Percentiles rank a stretch among this genome's conserved stretches.
phyloP scores from a whole-genome alignment of 805 yeast species.

The Ogataea methanolica region DNA sequence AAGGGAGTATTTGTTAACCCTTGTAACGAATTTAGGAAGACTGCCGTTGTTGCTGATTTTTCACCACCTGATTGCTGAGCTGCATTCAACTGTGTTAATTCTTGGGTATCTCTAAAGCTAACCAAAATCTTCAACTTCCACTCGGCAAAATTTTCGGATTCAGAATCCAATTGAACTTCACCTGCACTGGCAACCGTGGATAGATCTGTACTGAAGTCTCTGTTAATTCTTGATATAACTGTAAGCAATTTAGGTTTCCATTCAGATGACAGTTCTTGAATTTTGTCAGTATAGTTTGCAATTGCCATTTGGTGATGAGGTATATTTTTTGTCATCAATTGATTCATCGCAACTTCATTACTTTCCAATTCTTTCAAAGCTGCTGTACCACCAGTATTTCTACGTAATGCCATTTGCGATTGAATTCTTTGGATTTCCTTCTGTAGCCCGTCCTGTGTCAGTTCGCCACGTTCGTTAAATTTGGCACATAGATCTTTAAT shows the following conservation, averaged over 20 bases:
- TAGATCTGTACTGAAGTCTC: conserved; percentile 63
- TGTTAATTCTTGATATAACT: conserved; percentile 53
- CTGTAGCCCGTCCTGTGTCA: conserved; percentile 34
- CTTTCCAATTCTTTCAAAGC: conserved; percentile 29
- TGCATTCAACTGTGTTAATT: conserved; percentile 68
- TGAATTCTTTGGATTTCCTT: conserved; percentile 37
- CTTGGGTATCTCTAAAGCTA: conserved; percentile 74
- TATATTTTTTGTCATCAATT: conserved; percentile 31
- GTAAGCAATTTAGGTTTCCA: conserved; percentile 64
- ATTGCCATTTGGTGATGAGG: conserved; percentile 33
- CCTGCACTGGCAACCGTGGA: conserved; percentile 82
- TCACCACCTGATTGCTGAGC: conserved; percentile 97
- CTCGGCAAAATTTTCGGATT: conserved; percentile 50
- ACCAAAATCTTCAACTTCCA: conserved; percentile 87
- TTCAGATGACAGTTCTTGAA: conserved; percentile 23
- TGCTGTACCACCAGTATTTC: conserved; percentile 24
- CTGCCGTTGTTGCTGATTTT: conserved; percentile 89
- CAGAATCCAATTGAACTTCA: conserved; percentile 55
- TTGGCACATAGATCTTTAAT: conserved; percentile 33
- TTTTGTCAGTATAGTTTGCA: conserved; percentile 33
- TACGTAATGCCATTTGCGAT: conserved; percentile 32
- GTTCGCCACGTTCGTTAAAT: conserved; percentile 30
- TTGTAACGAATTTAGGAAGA: conserved; percentile 86
- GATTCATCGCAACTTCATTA: conserved; percentile 35
- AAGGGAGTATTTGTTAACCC: conserved; percentile 86